Base-by-base conservation (phyloP, 2,329 filamentous ascomycete species). In the Penicillium rolfsii region DNA sequence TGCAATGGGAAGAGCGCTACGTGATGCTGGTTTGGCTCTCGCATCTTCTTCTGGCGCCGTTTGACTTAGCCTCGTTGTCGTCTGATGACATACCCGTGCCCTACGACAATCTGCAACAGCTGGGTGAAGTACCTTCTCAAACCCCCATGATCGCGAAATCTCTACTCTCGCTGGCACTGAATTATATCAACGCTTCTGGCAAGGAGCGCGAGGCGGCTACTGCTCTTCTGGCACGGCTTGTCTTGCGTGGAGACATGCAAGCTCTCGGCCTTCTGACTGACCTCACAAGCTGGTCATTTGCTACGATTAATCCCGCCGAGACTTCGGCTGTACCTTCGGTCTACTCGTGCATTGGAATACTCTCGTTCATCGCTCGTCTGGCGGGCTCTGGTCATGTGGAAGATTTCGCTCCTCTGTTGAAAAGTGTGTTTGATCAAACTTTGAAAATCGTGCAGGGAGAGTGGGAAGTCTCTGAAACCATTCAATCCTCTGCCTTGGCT, bases 191-290 rank as follows among this genome's bases (percentile, higher is more conserved):
- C 5, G 87, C 85, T 0, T 84, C 94, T 0, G 92, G 93, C 0
- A 97, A 96, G 70, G 94, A 97, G 73, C 87, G 91, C 59, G 91
- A 95, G 76, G 92, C 93, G 9, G 93, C 95, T n/a, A 92, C 89
- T 61, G 83, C 86, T 2, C 82, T 98, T 26, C 82, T 99, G 7
- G 91, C 96, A 19, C 86, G 93, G 49, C 82, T 97, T 49, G 86
- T 89, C n/a, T 87, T 93, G 73, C 86, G 95, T 16, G 87, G 86
- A 50, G 95, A 99, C 74, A 97, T 98, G 91, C 91, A 94, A 76
- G 81, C 85, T 54, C 78, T 93, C 9, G 87, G 89, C 0, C 80
- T 98, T 3, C 81, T 95, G 36, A 78, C 86, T 49, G 82, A 84
- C 2, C 80, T 97, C 9, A 83, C 92, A 2, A 74, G 84, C 35